A percentile compares a stretch with the other conserved stretches of the same genome.
phyloP scores from a whole-genome alignment of 1,139 yeast species.

The Geotrichum phurueaensis region DNA sequence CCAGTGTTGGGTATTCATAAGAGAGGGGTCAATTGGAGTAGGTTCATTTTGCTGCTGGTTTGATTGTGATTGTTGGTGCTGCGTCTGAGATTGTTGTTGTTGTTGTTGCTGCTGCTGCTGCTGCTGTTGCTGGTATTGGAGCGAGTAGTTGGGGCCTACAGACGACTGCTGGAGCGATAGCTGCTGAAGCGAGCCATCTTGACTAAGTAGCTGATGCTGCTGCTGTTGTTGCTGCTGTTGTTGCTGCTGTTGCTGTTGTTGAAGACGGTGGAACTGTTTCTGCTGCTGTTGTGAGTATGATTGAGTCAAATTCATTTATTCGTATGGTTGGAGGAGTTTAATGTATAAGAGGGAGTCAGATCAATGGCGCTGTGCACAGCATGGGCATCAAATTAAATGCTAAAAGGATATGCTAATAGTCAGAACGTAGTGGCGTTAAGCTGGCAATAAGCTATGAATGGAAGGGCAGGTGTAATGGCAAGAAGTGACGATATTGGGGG shows the following conservation, averaged over 20 bases:
- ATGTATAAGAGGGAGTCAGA: neutral
- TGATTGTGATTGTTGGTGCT: conserved; percentile 24
- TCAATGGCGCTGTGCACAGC: neutral
- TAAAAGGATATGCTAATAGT: neutral
- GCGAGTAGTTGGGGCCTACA: neutral
- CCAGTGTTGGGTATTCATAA: conserved; percentile 61
- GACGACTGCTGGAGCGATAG: conserved; percentile 28
- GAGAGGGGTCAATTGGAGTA: conserved; percentile 19
- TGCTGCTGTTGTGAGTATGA: conserved; percentile 24
- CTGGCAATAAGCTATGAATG: neutral
- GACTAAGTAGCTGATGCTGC: conserved; percentile 28
- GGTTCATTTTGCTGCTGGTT: conserved; percentile 22
- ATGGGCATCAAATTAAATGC: neutral
- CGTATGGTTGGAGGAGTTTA: neutral
- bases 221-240: conserved; percentile 23
- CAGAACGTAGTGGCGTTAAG: neutral
- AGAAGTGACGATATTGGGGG: neutral
- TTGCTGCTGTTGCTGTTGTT: conserved; percentile 30
- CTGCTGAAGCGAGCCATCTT: conserved; percentile 34
- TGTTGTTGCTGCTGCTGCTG: conserved; percentile 33
- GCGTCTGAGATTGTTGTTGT: conserved; percentile 19
- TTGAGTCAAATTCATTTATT: neutral
- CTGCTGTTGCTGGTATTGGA: conserved; percentile 21
- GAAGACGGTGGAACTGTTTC: conserved; percentile 34
- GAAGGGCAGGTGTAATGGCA: neutral